Evolutionary conservation across 805 yeast species (phyloP).

Genomic region (Saccharomycopsis oosterbeekiorum): DNA sequence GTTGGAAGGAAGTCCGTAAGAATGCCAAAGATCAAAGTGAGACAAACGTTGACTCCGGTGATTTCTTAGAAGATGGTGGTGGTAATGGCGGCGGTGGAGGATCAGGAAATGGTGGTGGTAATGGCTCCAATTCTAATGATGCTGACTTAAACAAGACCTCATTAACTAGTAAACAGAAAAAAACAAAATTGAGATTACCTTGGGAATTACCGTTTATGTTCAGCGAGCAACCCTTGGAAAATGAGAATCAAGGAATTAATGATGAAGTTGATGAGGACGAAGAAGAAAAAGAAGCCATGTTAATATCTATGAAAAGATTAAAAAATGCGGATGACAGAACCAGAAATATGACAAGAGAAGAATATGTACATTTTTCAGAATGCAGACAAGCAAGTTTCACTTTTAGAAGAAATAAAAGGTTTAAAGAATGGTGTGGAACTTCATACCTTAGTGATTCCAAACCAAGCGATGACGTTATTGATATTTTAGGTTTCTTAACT

Average conservation of each 20-base stretch:
- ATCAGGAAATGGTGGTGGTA: not conserved
- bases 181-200: constrained; percentile 74
- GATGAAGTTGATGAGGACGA: constrained; percentile 68
- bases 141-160: constrained; percentile 37
- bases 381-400: constrained; percentile 97
- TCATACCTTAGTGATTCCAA: constrained; percentile 74
- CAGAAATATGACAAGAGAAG: constrained; percentile 87
- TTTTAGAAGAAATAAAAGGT: constrained; percentile 85
- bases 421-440: constrained; percentile 94
- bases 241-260: constrained; percentile 36
- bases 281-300: constrained; percentile 80
- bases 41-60: constrained; percentile 47
- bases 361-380: constrained; percentile 97
- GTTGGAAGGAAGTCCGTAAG: constrained; percentile 96
- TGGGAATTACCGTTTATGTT: constrained; percentile 97
- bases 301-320: constrained; percentile 79
- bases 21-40: constrained; percentile 59
- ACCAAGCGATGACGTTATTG: constrained; percentile 94
- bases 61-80: constrained; percentile 29
- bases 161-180: constrained; percentile 47
- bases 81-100: not conserved
- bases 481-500: constrained; percentile 87
- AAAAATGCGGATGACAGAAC: constrained; percentile 94
- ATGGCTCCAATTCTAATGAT: constrained; percentile 19
- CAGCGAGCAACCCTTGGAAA: constrained; percentile 75